phyloP scores from a whole-genome alignment of 1,284 basidiomycete genomes.

The Trichosporon sp. region DNA sequence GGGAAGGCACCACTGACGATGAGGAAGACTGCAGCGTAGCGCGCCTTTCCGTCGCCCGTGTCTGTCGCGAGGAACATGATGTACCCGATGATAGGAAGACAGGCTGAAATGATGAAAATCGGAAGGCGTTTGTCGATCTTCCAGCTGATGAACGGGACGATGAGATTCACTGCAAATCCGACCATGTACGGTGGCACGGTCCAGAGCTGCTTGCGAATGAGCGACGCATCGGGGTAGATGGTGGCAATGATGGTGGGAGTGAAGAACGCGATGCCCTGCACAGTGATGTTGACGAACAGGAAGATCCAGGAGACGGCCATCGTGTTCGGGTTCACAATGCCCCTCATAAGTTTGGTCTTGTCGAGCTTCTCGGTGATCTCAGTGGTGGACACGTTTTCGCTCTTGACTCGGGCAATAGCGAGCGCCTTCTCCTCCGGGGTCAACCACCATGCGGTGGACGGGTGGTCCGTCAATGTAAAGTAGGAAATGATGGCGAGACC shows the following conservation, averaged over 20 bases:
- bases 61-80: conserved; percentile 39
- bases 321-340: conserved; percentile 37
- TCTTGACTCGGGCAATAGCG: conserved; percentile 36
- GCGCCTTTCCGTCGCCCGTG: conserved; percentile 21
- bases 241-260: conserved; percentile 39
- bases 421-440: conserved; percentile 36
- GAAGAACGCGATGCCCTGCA: conserved; percentile 42
- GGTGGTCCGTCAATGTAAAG: conserved; percentile 40
- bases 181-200: conserved; percentile 54
- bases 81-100: conserved; percentile 48
- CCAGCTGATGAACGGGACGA: conserved; percentile 44
- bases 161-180: conserved; percentile 42
- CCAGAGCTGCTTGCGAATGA: conserved; percentile 46
- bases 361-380: conserved; percentile 29
- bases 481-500: conserved; percentile 35
- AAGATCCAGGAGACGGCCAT: conserved; percentile 49
- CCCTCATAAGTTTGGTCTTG: conserved; percentile 23
- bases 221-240: conserved; percentile 39
- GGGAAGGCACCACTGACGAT: conserved; percentile 27
- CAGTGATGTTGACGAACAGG: conserved; percentile 53
- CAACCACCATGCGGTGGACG: conserved; percentile 37
- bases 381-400: conserved; percentile 38
- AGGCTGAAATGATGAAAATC: conserved; percentile 41
- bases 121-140: conserved; percentile 47
- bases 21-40: conserved; percentile 31